Evolutionary conservation across 495 filamentous ascomycete genomes (phyloP).

Genomic region (Chlorociboria aeruginascens): DNA sequence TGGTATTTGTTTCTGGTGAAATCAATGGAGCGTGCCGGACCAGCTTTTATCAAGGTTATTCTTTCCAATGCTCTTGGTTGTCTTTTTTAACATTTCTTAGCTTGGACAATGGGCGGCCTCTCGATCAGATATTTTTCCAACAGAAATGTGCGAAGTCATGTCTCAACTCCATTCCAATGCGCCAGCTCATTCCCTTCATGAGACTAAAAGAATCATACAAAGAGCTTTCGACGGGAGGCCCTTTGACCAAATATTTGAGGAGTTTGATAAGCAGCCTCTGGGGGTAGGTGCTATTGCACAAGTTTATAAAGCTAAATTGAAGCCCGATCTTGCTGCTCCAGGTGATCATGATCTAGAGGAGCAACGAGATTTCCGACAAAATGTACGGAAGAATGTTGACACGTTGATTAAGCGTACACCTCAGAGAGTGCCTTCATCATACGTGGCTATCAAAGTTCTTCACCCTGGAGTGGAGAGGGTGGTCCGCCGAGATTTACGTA

Average conservation of each 20-base stretch:
- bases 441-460: slow-evolving; percentile 94
- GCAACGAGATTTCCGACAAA: slow-evolving; percentile 44
- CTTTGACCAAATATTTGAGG: slow-evolving; percentile 92
- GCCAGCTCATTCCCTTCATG: slow-evolving; percentile 74
- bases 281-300: slow-evolving; percentile 97
- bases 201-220: slow-evolving; percentile 66
- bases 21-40: slow-evolving; percentile 87
- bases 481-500: slow-evolving; percentile 78
- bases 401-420: slow-evolving; percentile 76
- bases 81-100: slow-evolving; percentile 32
- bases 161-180: slow-evolving; percentile 91
- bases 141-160: slow-evolving; percentile 84
- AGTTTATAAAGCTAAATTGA: slow-evolving; percentile 92
- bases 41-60: slow-evolving; percentile 92
- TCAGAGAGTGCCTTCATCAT: slow-evolving; percentile 74
- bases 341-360: slow-evolving; percentile 44
- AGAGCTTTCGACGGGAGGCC: slow-evolving; percentile 67
- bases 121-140: slow-evolving; percentile 94
- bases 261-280: slow-evolving; percentile 82
- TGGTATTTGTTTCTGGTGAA: slow-evolving; percentile 88
- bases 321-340: slow-evolving; percentile 57
- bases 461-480: slow-evolving; percentile 85
- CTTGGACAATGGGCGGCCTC: slow-evolving; percentile 99
- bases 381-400: slow-evolving; percentile 72
- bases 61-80: background rate